Evolutionary conservation across 495 filamentous ascomycete genomes (phyloP).

Genomic region (Penicillium tannophilum): DNA sequence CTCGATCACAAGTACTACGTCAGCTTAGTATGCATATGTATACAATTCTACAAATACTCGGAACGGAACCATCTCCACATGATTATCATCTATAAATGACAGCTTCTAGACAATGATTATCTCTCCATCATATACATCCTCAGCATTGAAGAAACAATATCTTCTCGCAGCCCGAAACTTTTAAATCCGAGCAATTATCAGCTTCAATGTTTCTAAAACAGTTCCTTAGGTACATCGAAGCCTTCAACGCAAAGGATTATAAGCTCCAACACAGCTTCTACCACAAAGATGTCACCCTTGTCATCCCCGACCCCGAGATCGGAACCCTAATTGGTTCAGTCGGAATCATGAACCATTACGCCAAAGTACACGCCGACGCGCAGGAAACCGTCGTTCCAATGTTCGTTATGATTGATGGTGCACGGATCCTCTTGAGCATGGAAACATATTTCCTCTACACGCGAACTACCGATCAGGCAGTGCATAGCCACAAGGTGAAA

Average conservation of each 20-base stretch:
- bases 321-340: constrained; percentile 9
- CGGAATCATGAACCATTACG: constrained; percentile 11
- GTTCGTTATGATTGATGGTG: constrained; percentile 9
- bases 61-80: not conserved
- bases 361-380: constrained; percentile 7
- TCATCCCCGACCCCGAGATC: constrained; percentile 15
- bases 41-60: not conserved
- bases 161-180: not conserved
- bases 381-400: constrained; percentile 11
- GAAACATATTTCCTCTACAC: constrained; percentile 10
- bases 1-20: not conserved
- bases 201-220: constrained; percentile 1
- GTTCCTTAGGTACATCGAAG: constrained; percentile 11
- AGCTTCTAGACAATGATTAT: no score
- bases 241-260: constrained; percentile 14
- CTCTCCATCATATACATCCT: not conserved
- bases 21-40: not conserved
- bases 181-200: not conserved
- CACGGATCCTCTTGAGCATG: constrained; percentile 11
- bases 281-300: constrained; percentile 8
- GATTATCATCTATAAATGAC: not conserved
- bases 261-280: constrained; percentile 9
- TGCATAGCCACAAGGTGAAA: constrained; percentile 12
- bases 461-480: constrained; percentile 5
- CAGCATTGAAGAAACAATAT: not conserved